These are phyloP conservation scores for Mycena indigotica DNA, from an alignment of 768 basidiomycete genomes.

Conservation along the genomic window DNA sequence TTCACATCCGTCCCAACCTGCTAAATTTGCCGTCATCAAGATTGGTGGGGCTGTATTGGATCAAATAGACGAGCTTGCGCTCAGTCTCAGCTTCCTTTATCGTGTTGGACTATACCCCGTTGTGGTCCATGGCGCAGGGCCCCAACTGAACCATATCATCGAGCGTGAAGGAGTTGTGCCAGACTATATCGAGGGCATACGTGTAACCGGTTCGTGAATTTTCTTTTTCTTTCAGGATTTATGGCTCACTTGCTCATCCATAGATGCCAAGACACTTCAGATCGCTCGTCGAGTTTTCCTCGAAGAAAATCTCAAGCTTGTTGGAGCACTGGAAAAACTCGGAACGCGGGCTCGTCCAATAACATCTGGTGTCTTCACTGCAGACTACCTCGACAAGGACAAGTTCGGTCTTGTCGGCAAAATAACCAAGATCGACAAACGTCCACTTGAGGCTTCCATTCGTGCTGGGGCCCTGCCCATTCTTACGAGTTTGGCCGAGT, in stretches of 20 bases:
- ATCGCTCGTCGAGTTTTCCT: conserved; percentile 96
- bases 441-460: conserved; percentile 95
- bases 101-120: conserved; percentile 98
- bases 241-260: conserved; percentile 4
- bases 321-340: conserved; percentile 87
- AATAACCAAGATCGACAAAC: conserved; percentile 93
- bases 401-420: conserved; percentile 97
- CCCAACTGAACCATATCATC: conserved; percentile 92
- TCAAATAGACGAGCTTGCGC: conserved; percentile 89
- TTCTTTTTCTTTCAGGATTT: neutral
- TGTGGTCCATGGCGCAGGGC: conserved; percentile 94
- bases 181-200: conserved; percentile 96
- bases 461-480: conserved; percentile 95
- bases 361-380: conserved; percentile 96
- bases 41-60: conserved; percentile 95
- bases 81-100: conserved; percentile 95
- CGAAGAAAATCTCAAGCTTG: conserved; percentile 95
- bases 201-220: conserved; percentile 78
- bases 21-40: conserved; percentile 97
- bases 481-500: conserved; percentile 92
- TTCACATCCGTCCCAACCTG: conserved; percentile 84
- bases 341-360: conserved; percentile 98
- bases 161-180: conserved; percentile 92
- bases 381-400: conserved; percentile 91
- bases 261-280: conserved; percentile 93